phyloP scores from a whole-genome alignment of 2,329 filamentous ascomycete species.

The Cladobotryum mycophilum region DNA sequence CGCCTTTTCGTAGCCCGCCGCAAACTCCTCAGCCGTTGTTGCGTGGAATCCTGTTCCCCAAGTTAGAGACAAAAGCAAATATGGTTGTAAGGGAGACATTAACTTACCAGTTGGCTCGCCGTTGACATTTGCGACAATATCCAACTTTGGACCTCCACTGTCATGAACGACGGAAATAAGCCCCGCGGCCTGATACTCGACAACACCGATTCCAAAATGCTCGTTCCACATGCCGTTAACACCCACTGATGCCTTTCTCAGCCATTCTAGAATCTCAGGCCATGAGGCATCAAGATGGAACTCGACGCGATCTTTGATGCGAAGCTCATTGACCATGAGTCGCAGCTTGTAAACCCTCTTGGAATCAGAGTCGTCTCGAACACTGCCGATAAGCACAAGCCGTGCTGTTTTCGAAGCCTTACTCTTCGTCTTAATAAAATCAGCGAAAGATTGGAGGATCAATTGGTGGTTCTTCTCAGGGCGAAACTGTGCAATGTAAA shows the following conservation, averaged over 20 bases:
- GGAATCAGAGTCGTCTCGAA: constrained; percentile 76
- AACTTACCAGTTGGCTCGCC: constrained; percentile 67
- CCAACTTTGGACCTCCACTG: constrained; percentile 84
- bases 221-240: constrained; percentile 99
- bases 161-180: constrained; percentile 90
- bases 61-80: background rate
- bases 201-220: constrained; percentile 96
- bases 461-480: constrained; percentile 95
- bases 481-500: constrained; percentile 96
- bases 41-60: constrained; percentile 68
- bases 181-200: constrained; percentile 95
- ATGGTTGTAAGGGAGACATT: background rate
- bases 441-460: constrained; percentile 76
- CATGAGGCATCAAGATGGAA: constrained; percentile 89
- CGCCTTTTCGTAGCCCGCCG: constrained; percentile 71
- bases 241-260: constrained; percentile 71
- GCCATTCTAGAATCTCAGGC: constrained; percentile 76
- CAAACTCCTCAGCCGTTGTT: constrained; percentile 70
- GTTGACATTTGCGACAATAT: constrained; percentile 81
- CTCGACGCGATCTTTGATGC: constrained; percentile 74
- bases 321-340: constrained; percentile 77
- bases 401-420: constrained; percentile 50
- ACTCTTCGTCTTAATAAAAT: constrained; percentile 56
- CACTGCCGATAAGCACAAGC: constrained; percentile 82
- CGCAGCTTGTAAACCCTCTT: constrained; percentile 84